These are phyloP conservation scores for Debaryomyces fabryi DNA, from an alignment of 1,139 yeast genomes.

Conservation along the genomic window DNA sequence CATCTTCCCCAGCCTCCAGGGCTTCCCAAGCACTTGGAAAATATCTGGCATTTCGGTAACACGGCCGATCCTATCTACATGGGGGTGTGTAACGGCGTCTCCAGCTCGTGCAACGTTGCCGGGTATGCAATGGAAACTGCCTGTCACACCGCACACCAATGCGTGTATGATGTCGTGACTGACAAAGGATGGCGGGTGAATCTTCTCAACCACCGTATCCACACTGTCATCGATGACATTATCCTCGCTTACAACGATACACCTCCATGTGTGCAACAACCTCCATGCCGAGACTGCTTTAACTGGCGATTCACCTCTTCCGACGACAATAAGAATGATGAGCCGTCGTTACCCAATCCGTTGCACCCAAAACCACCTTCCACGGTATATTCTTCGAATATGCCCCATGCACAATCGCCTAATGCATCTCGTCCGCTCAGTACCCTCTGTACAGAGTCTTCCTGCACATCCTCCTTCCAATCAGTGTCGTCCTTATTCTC, in stretches of 20 bases:
- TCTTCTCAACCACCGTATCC: constrained; percentile 85
- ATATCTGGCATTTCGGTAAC: constrained; percentile 94
- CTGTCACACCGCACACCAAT: constrained; percentile 89
- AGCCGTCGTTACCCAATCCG: constrained; percentile 44
- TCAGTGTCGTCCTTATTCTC: constrained; percentile 1
- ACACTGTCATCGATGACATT: constrained; percentile 86
- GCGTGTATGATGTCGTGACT: constrained; percentile 86
- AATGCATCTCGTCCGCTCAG: constrained; percentile 20
- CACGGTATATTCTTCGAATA: constrained; percentile 5
- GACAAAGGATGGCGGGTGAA: constrained; percentile 94
- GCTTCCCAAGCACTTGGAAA: constrained; percentile 73
- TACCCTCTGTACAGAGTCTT: not conserved
- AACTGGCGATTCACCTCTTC: constrained; percentile 82
- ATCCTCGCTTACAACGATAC: constrained; percentile 72
- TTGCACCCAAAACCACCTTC: constrained; percentile 25
- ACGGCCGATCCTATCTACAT: constrained; percentile 96
- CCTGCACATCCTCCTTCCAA: constrained; percentile 7
- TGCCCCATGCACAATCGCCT: not conserved
- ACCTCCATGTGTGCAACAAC: constrained; percentile 72
- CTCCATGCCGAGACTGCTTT: constrained; percentile 86
- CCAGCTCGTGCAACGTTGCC: constrained; percentile 84
- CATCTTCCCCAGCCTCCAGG: constrained; percentile 96
- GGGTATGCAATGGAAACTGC: constrained; percentile 98
- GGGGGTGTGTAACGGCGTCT: constrained; percentile 97
- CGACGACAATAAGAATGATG: constrained; percentile 44